Conservation (phyloP, 768 basidiomycete species). For the Calocera viscosa region DNA sequence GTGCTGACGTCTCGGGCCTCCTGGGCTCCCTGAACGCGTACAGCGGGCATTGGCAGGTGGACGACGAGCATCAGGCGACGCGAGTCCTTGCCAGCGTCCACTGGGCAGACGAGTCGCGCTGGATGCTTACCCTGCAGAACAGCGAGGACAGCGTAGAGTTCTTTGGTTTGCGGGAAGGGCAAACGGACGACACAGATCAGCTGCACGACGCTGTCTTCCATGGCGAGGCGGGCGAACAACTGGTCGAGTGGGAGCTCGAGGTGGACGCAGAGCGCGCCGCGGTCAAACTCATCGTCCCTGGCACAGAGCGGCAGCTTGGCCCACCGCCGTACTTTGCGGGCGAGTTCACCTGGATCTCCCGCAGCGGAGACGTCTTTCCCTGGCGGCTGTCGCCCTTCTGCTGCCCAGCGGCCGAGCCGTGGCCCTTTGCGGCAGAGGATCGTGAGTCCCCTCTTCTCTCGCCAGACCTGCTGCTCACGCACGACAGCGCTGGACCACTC, state of each 20-base stretch:
- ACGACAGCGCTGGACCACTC: conserved; percentile 19
- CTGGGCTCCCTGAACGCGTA: conserved; percentile 9
- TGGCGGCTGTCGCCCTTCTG: conserved; percentile 26
- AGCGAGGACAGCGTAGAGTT: neutral
- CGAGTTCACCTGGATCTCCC: neutral
- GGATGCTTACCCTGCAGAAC: neutral
- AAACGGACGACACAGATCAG: neutral
- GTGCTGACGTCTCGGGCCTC: conserved; percentile 23
- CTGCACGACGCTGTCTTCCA: neutral
- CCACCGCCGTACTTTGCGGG: conserved; percentile 17
- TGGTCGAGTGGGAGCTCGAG: conserved; percentile 24
- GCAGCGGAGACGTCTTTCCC: conserved; percentile 19
- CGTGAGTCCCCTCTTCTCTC: neutral
- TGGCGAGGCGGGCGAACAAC: conserved; percentile 9
- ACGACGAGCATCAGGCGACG: neutral
- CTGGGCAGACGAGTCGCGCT: neutral
- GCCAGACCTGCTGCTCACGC: neutral
- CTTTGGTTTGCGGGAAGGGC: neutral
- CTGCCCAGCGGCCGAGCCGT: conserved; percentile 23
- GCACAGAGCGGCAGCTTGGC: conserved; percentile 18
- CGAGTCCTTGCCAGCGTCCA: neutral
- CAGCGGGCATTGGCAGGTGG: neutral
- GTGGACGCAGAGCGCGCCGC: conserved; percentile 15
- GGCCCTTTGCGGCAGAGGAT: conserved; percentile 27
- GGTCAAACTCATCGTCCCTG: conserved; percentile 23